Conservation (phyloP, 352 stramenopile species). For the Phytophthora multivora region DNA sequence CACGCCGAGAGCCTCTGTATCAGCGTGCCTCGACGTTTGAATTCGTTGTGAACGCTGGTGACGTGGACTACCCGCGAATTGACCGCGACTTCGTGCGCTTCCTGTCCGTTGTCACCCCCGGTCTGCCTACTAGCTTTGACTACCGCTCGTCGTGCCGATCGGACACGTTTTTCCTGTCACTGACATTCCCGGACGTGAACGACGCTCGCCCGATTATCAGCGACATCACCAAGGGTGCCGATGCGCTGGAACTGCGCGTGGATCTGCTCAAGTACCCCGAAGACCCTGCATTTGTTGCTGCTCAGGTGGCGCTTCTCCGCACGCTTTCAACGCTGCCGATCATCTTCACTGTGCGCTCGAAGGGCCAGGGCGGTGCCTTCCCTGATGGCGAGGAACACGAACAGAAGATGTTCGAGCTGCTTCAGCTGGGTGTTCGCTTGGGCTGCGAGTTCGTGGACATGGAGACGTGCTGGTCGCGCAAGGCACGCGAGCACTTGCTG, state of each 20-base stretch:
- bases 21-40: conserved; percentile 55
- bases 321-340: conserved; percentile 92
- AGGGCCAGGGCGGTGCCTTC: conserved; percentile 94
- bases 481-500: conserved; percentile 68
- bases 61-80: conserved; percentile 64
- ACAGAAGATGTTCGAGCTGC: conserved; percentile 86
- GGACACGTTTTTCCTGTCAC: conserved; percentile 83
- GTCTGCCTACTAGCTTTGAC: conserved; percentile 55
- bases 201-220: conserved; percentile 51
- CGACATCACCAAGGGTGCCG: conserved; percentile 80
- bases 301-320: conserved; percentile 78
- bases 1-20: conserved; percentile 61
- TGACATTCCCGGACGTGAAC: conserved; percentile 71
- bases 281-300: conserved; percentile 65
- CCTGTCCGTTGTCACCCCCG: conserved; percentile 56
- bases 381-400: conserved; percentile 87
- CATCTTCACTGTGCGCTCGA: conserved; percentile 96
- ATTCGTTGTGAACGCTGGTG: conserved; percentile 64
- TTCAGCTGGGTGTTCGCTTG: conserved; percentile 91
- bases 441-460: conserved; percentile 97
- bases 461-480: conserved; percentile 88
- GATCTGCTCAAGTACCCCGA: conserved; percentile 85
- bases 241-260: conserved; percentile 96
- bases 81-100: conserved; percentile 77
- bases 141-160: conserved; percentile 45